Base-by-base conservation (phyloP, 1,284 basidiomycete species). In the Anthracocystis setariae region DNA sequence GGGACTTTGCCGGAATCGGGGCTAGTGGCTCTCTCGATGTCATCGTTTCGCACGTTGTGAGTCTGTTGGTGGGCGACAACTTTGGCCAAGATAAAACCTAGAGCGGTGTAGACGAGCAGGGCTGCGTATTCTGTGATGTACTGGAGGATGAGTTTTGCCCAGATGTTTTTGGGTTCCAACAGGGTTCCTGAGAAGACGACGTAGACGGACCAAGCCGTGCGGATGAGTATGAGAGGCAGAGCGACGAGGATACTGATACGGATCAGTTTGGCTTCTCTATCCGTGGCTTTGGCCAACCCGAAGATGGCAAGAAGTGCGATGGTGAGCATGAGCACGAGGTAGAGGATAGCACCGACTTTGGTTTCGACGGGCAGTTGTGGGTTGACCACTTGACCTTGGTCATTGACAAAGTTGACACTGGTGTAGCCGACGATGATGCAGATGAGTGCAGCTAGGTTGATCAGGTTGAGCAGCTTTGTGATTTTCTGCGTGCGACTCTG, bases 361-460 rank as follows among this genome's bases (percentile, higher is more conserved):
- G 53, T 17, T 29, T 61, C 38, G 1, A 33, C 25, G 2, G 62
- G 54, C 0, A 71, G 47, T 0, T 29, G 5, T 7, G 59, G 53
- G 10, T 56, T 57, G 1, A 32, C 3, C 23, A 62, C 13, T 2
- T 43, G 4, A 0, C 58, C 62, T n/a, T 56, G 12, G 0, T 33
- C 29, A 25, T 66, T 46, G 20, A 46, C 45, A 17, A 52, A 61
- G 9, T 15, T 27, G 0, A 37, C 42, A 13, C 20, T 46, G 4
- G 58, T 47, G 46, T 66, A 60, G 0, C 68, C 62, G 10, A 47
- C 54, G 17, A 71, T 55, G 8, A 65, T 15, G 48, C 57, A 61
- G 38, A 71, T 43, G 4, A 65, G 33, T 13, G 61, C 68, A 0
- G 35, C 62, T 8, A 65, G 8, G 37, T 71, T 71, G 46, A 63